Conservation (phyloP, 768 basidiomycete species). For the Rhizopogon roseolus region DNA sequence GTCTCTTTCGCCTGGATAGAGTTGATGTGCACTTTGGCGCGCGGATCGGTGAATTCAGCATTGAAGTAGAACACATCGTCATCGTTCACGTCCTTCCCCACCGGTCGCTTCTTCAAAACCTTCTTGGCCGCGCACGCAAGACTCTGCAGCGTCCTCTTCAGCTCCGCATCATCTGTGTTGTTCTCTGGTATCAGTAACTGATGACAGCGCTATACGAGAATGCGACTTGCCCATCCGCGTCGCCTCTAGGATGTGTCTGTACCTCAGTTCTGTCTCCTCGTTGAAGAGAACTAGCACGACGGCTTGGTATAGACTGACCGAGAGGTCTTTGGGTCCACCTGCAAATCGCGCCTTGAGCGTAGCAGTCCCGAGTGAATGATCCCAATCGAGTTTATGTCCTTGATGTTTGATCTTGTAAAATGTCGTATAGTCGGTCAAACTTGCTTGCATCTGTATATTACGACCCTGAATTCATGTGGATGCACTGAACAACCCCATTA, state of each 20-base stretch:
- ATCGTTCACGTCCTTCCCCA: constrained; percentile 71
- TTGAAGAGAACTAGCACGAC: constrained; percentile 88
- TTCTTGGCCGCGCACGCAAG: constrained; percentile 89
- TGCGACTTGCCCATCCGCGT: constrained; percentile 65
- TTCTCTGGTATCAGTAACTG: neutral
- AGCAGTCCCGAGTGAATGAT: constrained; percentile 82
- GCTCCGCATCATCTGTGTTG: constrained; percentile 58
- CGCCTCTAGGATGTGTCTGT: constrained; percentile 60
- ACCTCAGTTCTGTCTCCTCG: constrained; percentile 52
- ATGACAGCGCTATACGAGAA: neutral
- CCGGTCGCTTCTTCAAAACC: constrained; percentile 77
- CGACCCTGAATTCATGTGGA: constrained; percentile 4
- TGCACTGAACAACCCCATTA: neutral
- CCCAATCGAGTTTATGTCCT: constrained; percentile 76
- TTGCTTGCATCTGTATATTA: constrained; percentile 59
- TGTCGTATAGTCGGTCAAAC: constrained; percentile 53
- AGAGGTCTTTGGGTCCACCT: constrained; percentile 74
- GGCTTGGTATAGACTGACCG: constrained; percentile 88
- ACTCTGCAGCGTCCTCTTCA: constrained; percentile 86
- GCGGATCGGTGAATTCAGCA: constrained; percentile 72
- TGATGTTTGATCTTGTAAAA: constrained; percentile 82
- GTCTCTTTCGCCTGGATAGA: constrained; percentile 93
- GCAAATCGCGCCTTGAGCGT: constrained; percentile 69
- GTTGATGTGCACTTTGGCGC: constrained; percentile 84
- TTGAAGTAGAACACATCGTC: constrained; percentile 81